These are phyloP conservation scores for Teratosphaeriaceae sp. DNA, from an alignment of 2,329 filamentous ascomycete genomes.

Conservation along the genomic window DNA sequence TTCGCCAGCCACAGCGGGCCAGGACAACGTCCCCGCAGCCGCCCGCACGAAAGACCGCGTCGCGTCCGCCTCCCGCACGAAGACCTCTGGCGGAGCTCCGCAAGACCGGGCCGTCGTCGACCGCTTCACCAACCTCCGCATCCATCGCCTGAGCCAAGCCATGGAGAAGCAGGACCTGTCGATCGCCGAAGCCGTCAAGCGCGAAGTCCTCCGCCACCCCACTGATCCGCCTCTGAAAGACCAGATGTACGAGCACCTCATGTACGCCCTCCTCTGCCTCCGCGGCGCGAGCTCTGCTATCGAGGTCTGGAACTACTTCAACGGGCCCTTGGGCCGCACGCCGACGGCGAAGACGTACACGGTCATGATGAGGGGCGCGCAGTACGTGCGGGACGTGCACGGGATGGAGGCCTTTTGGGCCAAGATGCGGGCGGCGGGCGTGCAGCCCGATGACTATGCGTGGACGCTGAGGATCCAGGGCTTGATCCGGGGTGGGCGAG, in stretches of 20 bases:
- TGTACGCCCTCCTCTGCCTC: slow-evolving; percentile 43
- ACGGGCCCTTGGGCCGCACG: slow-evolving; percentile 29
- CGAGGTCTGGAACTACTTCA: slow-evolving; percentile 53
- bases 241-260: slow-evolving; percentile 34
- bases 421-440: slow-evolving; percentile 51
- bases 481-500: slow-evolving; percentile 51
- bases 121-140: slow-evolving; percentile 8
- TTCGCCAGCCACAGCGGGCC: too few relatives aligned
- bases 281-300: slow-evolving; percentile 38
- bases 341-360: slow-evolving; percentile 64
- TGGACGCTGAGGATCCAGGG: slow-evolving; percentile 68
- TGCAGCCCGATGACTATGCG: slow-evolving; percentile 55
- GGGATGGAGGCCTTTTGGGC: slow-evolving; percentile 62
- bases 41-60: too few relatives aligned
- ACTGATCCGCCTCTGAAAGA: slow-evolving; percentile 15
- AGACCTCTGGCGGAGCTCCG: not conserved
- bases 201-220: slow-evolving; percentile 6
- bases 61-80: not conserved
- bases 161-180: slow-evolving; percentile 15
- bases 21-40: not conserved
- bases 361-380: slow-evolving; percentile 65
- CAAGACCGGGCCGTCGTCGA: not conserved
- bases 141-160: slow-evolving; percentile 15
- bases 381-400: slow-evolving; percentile 50
- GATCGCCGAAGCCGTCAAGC: slow-evolving; percentile 14